A percentile compares a stretch with the other conserved stretches of the same genome.
These are phyloP conservation scores for Pholiota molesta DNA, from an alignment of 768 basidiomycete species.

Conservation along the genomic window DNA sequence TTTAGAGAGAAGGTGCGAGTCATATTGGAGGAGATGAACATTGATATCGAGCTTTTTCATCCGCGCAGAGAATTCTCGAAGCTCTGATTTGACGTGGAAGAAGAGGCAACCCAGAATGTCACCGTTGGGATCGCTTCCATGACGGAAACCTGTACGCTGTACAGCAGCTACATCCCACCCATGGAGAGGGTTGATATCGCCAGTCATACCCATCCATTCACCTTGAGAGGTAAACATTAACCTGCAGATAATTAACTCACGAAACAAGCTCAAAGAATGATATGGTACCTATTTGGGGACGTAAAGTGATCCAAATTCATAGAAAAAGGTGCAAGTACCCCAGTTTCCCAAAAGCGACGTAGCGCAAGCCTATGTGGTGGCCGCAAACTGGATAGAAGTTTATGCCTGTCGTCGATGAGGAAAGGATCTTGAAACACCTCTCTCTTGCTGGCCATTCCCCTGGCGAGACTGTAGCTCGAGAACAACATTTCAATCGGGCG, in stretches of 20 bases:
- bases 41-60: conserved; percentile 38
- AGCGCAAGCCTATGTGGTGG: conserved; percentile 44
- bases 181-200: conserved; percentile 46
- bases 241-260: conserved; percentile 21
- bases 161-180: conserved; percentile 54
- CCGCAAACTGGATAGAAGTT: conserved; percentile 38
- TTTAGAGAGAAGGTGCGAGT: conserved; percentile 44
- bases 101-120: conserved; percentile 47
- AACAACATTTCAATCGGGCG: conserved; percentile 42
- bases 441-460: conserved; percentile 31
- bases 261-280: not conserved
- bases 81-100: conserved; percentile 44
- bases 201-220: conserved; percentile 43
- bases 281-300: conserved; percentile 41
- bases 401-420: conserved; percentile 44
- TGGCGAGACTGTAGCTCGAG: conserved; percentile 31
- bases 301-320: conserved; percentile 34
- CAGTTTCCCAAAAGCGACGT: conserved; percentile 39
- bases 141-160: conserved; percentile 36
- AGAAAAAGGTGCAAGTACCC: conserved; percentile 41
- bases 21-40: conserved; percentile 43
- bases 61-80: conserved; percentile 39
- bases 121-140: conserved; percentile 33
- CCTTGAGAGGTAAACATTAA: conserved; percentile 49
- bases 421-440: conserved; percentile 37